A percentile compares a stretch with the other conserved stretches of the same genome.
phyloP scores from a whole-genome alignment of 345 rosid genomes.

The Nasturtium officinale region DNA sequence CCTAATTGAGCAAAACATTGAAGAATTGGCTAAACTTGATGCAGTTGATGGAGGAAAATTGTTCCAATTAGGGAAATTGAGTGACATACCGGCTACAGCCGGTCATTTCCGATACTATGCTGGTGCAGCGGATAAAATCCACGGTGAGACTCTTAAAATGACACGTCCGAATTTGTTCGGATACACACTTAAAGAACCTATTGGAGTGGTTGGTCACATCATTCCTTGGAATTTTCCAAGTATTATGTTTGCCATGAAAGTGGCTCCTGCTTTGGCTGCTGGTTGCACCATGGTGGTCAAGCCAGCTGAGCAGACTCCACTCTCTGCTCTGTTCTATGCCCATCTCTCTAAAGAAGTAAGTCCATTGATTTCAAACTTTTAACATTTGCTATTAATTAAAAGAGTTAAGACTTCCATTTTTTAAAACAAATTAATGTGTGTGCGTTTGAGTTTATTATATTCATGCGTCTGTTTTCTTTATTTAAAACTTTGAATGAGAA shows the following conservation, averaged over 20 bases:
- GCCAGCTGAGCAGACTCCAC: conserved; percentile 93
- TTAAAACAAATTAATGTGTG: too few species aligned
- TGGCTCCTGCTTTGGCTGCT: conserved; percentile 72
- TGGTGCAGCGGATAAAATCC: conserved; percentile 91
- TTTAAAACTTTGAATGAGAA: too few species aligned
- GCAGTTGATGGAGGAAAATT: conserved; percentile 70
- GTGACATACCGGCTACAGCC: conserved; percentile 56
- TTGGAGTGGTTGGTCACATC: conserved; percentile 82
- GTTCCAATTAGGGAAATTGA: conserved; percentile 43
- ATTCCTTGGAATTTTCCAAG: conserved; percentile 90
- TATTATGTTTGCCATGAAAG: conserved; percentile 65
- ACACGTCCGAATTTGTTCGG: conserved; percentile 56
- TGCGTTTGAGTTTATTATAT: too few species aligned
- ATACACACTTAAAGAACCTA: conserved; percentile 75
- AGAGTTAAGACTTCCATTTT: not conserved
- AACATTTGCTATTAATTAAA: not conserved
- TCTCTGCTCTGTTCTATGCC: conserved; percentile 76
- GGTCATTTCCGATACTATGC: conserved; percentile 63
- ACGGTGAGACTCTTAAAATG: conserved; percentile 73
- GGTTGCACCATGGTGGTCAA: conserved; percentile 89
- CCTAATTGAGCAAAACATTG: conserved; percentile 59
- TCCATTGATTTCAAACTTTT: not conserved
- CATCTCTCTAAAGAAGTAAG: conserved; percentile 44
- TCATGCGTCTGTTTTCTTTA: too few species aligned
- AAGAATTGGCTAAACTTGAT: conserved; percentile 74